These are phyloP conservation scores for Trichophyton rubrum DNA, from an alignment of 2,329 filamentous ascomycete genomes.

Conservation along the genomic window DNA sequence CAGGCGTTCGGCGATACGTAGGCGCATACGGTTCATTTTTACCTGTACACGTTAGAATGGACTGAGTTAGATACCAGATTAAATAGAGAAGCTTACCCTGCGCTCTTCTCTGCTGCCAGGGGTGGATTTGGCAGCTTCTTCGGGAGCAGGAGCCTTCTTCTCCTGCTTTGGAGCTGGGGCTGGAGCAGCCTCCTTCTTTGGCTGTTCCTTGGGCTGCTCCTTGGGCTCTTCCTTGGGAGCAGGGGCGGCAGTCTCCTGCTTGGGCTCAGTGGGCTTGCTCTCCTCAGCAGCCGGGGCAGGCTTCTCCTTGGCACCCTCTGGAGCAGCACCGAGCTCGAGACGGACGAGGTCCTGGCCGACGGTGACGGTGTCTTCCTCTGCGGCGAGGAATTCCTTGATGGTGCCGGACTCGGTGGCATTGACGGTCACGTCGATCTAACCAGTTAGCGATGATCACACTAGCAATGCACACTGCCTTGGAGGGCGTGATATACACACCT, in stretches of 20 bases:
- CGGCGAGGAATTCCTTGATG: conserved; percentile 82
- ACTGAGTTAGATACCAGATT: not conserved
- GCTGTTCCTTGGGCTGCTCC: conserved; percentile 12
- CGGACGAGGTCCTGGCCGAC: conserved; percentile 86
- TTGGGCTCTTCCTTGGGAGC: not conserved
- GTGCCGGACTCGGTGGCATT: conserved; percentile 84
- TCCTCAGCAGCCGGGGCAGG: conserved; percentile 5
- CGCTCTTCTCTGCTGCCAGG: conserved; percentile 74
- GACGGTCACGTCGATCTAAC: conserved; percentile 86
- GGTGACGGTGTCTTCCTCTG: conserved; percentile 87
- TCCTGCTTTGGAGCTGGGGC: conserved; percentile 17
- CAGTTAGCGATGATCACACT: conserved; percentile 2
- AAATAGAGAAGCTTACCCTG: conserved; percentile 49
- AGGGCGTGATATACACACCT: conserved; percentile 42
- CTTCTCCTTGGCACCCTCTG: conserved; percentile 25
- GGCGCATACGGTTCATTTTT: conserved; percentile 99
- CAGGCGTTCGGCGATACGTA: conserved; percentile 89
- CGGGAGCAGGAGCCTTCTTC: conserved; percentile 17
- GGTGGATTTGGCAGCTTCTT: conserved; percentile 20
- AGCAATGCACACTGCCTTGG: not conserved
- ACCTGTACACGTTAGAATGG: conserved; percentile 44
- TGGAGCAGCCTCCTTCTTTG: conserved; percentile 17
- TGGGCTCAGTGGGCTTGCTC: not conserved
- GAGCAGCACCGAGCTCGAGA: conserved; percentile 63
- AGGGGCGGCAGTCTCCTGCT: not conserved